These are phyloP conservation scores for Alternaria sp. DNA, from an alignment of 2,329 filamentous ascomycete genomes.

Conservation along the genomic window DNA sequence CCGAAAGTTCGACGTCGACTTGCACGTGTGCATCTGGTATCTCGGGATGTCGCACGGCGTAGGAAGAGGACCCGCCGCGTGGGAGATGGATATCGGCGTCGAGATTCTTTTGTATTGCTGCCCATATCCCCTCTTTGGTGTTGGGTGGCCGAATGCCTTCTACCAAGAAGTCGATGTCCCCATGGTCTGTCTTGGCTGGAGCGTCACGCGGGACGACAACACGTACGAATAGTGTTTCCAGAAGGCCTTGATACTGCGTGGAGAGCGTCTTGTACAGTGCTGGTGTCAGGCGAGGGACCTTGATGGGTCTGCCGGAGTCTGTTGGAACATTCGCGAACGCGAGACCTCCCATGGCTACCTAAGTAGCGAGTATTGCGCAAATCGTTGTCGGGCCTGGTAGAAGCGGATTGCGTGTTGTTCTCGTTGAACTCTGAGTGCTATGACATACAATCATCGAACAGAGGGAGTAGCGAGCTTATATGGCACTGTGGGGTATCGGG, in stretches of 20 bases:
- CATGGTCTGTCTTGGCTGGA: conserved; percentile 70
- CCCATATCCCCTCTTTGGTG: conserved; percentile 24
- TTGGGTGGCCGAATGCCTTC: conserved; percentile 17
- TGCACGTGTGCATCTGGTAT: conserved; percentile 61
- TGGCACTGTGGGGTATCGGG: background rate
- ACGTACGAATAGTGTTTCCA: conserved; percentile 60
- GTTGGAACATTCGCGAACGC: conserved; percentile 37
- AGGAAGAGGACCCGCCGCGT: conserved; percentile 40
- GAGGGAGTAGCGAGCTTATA: background rate
- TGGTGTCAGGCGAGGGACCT: conserved; percentile 70
- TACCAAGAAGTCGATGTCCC: conserved; percentile 77
- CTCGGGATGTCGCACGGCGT: conserved; percentile 58
- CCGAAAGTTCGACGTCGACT: conserved; percentile 69
- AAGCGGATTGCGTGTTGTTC: background rate
- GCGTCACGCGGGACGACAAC: conserved; percentile 70
- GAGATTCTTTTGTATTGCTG: conserved; percentile 51
- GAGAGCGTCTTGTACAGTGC: conserved; percentile 63
- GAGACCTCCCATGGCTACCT: conserved; percentile 67
- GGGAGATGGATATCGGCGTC: conserved; percentile 49
- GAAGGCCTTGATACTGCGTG: conserved; percentile 52
- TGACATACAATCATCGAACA: background rate
- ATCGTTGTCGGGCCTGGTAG: background rate
- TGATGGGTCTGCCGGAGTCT: conserved; percentile 53
- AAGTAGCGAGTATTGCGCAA: background rate
- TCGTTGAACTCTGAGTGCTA: background rate